These are phyloP conservation scores for Colletotrichum destructivum DNA, from an alignment of 2,329 filamentous ascomycete species.

Conservation along the genomic window DNA sequence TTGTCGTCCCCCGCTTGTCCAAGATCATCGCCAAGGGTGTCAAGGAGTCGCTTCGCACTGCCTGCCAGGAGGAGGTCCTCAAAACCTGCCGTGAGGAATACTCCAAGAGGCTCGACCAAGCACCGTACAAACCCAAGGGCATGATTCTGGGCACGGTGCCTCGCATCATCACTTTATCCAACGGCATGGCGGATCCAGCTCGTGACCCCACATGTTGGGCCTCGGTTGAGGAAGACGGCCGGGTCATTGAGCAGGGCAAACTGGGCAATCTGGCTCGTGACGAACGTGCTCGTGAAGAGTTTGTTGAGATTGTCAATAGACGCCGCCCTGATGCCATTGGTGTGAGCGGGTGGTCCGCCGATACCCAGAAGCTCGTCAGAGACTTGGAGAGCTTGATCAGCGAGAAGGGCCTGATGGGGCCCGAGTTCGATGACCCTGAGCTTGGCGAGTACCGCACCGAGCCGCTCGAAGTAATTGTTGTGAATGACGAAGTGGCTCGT, in stretches of 20 bases:
- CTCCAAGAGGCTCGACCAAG: constrained; percentile 91
- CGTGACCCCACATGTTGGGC: constrained; percentile 91
- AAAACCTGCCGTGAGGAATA: constrained; percentile 91
- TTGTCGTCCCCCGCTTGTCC: constrained; percentile 86
- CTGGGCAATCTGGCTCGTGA: constrained; percentile 83
- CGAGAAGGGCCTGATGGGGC: constrained; percentile 82
- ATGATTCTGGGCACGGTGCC: constrained; percentile 91
- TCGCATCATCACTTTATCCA: constrained; percentile 88
- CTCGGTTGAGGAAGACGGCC: constrained; percentile 93
- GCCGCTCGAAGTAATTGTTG: constrained; percentile 87
- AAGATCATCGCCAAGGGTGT: constrained; percentile 90
- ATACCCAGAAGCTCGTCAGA: constrained; percentile 86
- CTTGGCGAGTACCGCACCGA: constrained; percentile 82
- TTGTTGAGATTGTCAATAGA: constrained; percentile 84
- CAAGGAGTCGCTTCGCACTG: constrained; percentile 93
- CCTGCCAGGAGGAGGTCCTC: constrained; percentile 94
- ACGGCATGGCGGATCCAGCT: constrained; percentile 80
- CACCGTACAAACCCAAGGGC: constrained; percentile 94
- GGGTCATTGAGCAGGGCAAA: constrained; percentile 90
- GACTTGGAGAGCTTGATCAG: constrained; percentile 85
- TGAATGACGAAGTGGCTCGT: constrained; percentile 97
- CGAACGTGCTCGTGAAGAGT: constrained; percentile 76
- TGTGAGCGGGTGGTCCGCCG: constrained; percentile 89
- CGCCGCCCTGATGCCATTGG: constrained; percentile 91
- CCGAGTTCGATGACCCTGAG: constrained; percentile 87